Evolutionary conservation across 257 asterid genomes (phyloP), one percentile per base, ranked within the genome.

Genomic region (Lavandula angustifolia): DNA sequence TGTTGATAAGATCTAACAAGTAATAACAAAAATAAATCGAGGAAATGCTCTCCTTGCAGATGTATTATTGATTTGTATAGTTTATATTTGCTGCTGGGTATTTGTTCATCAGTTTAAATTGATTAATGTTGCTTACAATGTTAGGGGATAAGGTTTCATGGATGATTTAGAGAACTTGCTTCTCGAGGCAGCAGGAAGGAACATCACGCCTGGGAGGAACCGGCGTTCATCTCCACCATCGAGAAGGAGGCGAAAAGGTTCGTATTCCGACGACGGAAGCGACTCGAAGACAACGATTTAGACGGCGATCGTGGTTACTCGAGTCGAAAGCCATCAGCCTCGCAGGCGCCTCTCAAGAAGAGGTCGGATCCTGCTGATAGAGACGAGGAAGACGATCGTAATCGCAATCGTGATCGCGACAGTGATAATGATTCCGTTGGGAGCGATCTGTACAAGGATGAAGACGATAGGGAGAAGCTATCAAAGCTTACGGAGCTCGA

Each of bases 371-470:
- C 95, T 16, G 16, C 80, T 0, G 96, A 87, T 62, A 85, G 88
- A 76, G 96, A 87, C 27, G 88, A 68, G 48, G 84, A 70, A 4
- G 80, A 75, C 68, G 81, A 64, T 59, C 27, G 27, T 2, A 22
- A 22, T 22, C 27, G 27, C 27, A 22, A 22, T 22, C 72, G 48
- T 44, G 89, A 77, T 33, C 87, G 65, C 62, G 92, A 86, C 79
- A 92, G 99, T 53, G 99, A 92, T 66, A 95, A 84, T 44, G 97
- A 89, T 75, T 89, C 97, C 42, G 84, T 92, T 54, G 99, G 97
- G 72, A 92, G 99, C 70, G 99, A 92, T 74, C 86, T 92, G 54
- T 92, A 87, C 80, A 89, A 87, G 82, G 85, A 81, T 57, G 97
- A 92, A 67, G 87, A 87, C 67, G 99, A 92, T 71, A 69, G 99